These are phyloP conservation scores for Skeletonema potamos DNA, from an alignment of 108 stramenopile species.

Conservation along the genomic window DNA sequence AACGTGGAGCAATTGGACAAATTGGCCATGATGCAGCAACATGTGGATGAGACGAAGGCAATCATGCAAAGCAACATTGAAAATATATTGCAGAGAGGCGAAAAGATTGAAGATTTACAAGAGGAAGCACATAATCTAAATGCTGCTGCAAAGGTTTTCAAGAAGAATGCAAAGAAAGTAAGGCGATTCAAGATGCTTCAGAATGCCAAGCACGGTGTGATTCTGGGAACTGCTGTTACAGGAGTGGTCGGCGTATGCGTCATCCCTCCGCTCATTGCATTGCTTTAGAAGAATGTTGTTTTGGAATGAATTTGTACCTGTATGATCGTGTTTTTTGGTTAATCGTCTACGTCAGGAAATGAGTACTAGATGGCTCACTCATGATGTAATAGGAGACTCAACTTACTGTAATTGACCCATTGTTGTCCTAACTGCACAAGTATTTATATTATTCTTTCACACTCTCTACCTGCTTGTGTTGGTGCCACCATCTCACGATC, in stretches of 20 bases:
- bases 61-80: constrained; percentile 71
- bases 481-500: not conserved
- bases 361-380: no score
- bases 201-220: constrained; percentile 73
- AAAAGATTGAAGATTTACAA: constrained; percentile 52
- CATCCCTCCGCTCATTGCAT: constrained; percentile 63
- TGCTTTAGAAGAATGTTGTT: constrained; percentile 24
- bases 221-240: constrained; percentile 69
- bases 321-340: not conserved
- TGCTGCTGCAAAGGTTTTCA: constrained; percentile 60
- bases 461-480: not conserved
- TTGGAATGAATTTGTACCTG: not conserved
- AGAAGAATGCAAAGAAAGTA: constrained; percentile 54
- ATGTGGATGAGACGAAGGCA: constrained; percentile 51
- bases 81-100: constrained; percentile 53
- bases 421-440: not conserved
- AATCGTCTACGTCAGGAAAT: not conserved
- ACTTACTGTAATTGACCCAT: not conserved
- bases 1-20: constrained; percentile 50
- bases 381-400: no score
- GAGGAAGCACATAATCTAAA: constrained; percentile 39
- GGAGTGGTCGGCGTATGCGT: constrained; percentile 57
- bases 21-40: constrained; percentile 49
- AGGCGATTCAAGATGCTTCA: constrained; percentile 62
- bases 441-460: not conserved